phyloP scores from a whole-genome alignment of 2,329 filamentous ascomycete species.

The Claviceps sp. region DNA sequence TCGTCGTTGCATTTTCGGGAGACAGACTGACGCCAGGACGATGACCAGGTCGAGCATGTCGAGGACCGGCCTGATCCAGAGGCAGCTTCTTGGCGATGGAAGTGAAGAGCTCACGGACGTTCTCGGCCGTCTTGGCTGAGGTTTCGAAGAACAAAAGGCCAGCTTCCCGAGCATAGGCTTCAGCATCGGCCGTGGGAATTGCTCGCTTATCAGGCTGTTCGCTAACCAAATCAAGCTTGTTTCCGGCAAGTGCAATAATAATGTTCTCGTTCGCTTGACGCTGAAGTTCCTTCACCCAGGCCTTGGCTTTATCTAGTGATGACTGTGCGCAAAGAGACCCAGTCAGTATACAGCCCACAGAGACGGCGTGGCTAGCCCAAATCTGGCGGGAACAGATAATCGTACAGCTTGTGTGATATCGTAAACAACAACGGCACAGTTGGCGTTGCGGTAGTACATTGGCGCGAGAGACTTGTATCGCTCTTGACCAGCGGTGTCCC shows the following conservation, averaged over 20 bases:
- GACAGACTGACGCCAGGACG: conserved; percentile 45
- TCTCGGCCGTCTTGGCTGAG: conserved; percentile 92
- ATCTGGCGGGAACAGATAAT: background rate
- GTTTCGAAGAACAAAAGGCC: conserved; percentile 97
- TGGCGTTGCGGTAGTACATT: conserved; percentile 99
- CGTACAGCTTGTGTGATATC: conserved; percentile 97
- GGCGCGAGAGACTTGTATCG: conserved; percentile 97
- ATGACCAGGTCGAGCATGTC: conserved; percentile 59
- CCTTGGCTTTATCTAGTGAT: conserved; percentile 96
- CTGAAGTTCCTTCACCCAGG: conserved; percentile 98
- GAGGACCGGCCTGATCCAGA: conserved; percentile 86
- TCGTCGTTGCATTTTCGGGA: conserved; percentile 44
- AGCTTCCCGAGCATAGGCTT: conserved; percentile 88
- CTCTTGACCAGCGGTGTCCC: conserved; percentile 97
- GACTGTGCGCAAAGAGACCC: conserved; percentile 41
- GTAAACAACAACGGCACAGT: conserved; percentile 98
- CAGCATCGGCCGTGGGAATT: conserved; percentile 76
- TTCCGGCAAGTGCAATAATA: conserved; percentile 93
- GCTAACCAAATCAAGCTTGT: conserved; percentile 92
- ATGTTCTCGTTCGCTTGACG: conserved; percentile 99
- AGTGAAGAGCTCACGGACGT: conserved; percentile 90
- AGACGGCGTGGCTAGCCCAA: background rate
- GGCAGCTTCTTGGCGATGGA: conserved; percentile 96
- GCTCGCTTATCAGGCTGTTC: conserved; percentile 94
- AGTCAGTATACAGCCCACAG: background rate